These are phyloP conservation scores for Thoreauomyces humboldtii DNA, from an alignment of 192 early-diverging fungal species.

Conservation along the genomic window DNA sequence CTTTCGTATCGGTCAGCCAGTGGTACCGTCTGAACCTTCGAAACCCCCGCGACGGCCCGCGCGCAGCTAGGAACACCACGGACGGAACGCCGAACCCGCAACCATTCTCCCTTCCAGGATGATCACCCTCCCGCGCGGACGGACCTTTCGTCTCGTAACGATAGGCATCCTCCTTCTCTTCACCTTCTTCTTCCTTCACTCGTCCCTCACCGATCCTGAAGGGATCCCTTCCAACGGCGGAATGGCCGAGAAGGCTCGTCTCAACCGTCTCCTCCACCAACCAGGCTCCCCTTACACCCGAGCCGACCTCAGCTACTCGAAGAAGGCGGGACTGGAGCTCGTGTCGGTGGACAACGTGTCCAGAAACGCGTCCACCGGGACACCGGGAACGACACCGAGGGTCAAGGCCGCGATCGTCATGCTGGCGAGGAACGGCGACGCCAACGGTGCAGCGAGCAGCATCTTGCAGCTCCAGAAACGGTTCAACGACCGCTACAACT, in stretches of 20 bases:
- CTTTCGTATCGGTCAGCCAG: too few relatives aligned
- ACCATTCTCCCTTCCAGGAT: too few relatives aligned
- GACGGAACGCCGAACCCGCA: too few relatives aligned
- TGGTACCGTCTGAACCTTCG: too few relatives aligned
- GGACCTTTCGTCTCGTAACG: conserved; percentile 14
- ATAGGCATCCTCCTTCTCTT: neutral
- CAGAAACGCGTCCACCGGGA: neutral
- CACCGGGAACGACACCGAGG: conserved; percentile 12
- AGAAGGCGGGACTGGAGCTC: conserved; percentile 8
- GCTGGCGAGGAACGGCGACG: conserved; percentile 67
- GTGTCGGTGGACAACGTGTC: conserved; percentile 4
- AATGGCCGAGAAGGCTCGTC: conserved; percentile 9
- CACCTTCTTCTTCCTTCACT: conserved; percentile 10
- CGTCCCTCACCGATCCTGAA: conserved; percentile 4
- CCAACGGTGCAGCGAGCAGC: conserved; percentile 59
- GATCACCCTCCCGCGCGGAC: conserved; percentile 17
- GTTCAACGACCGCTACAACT: conserved; percentile 72
- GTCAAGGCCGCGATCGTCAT: conserved; percentile 73
- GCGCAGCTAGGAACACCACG: too few relatives aligned
- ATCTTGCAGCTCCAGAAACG: conserved; percentile 70
- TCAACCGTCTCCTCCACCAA: conserved; percentile 20
- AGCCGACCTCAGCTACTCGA: conserved; percentile 2
- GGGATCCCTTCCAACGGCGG: neutral
- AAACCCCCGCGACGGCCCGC: too few relatives aligned
- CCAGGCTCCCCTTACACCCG: conserved; percentile 21